Evolutionary conservation across 139 green algal genomes (phyloP), one percentile per base, ranked within the genome.

Genomic region (Zygnema circumcarinatum): DNA sequence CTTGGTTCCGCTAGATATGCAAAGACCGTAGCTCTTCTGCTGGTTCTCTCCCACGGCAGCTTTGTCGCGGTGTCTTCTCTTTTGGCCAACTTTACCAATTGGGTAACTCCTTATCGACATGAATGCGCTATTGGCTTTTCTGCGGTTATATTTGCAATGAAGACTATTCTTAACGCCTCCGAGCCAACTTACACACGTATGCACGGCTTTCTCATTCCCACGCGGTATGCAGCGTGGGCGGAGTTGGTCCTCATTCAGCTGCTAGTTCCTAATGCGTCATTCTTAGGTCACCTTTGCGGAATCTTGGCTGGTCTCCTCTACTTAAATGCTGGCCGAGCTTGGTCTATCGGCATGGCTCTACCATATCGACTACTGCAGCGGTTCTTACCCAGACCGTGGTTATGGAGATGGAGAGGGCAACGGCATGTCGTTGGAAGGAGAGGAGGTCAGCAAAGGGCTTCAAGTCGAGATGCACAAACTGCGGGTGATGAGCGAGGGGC

Each of bases 91-190:
- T 38, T 76, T 22, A 38, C 68, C 22, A 62, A 22, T 32, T 0
- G 56, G 2, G 67, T 74, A 36, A 47, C 42, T 33, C 76, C 85
- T 29, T 91, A 76, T 42, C 84, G 84, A 54, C 33, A 68, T 1
- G n/a, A 87, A 22, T 92, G 88, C n/a, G 36, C 83, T 29, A 53
- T 90, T 25, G 88, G 88, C 20, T 87, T 92, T 73, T 90, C 83
- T 25, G 74, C 38, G 0, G 88, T 92, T 0, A 47, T 92, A 16
- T 92, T 92, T 52, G 83, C 73, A 38, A 40, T 92, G 16, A 92
- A 92, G 74, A 52, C 74, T 38, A 53, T 92, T 1, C 74, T 90
- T 31, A 76, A 54, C 38, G 31, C n/a, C 20, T n/a, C 38, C 25
- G 31, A 33, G 38, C 62, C 68, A 36, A 56, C 54, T 29, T 67